Evolutionary conservation across 352 stramenopile genomes (phyloP), one percentile per base, ranked within the genome.

Genomic region (Globisporangium polare): DNA sequence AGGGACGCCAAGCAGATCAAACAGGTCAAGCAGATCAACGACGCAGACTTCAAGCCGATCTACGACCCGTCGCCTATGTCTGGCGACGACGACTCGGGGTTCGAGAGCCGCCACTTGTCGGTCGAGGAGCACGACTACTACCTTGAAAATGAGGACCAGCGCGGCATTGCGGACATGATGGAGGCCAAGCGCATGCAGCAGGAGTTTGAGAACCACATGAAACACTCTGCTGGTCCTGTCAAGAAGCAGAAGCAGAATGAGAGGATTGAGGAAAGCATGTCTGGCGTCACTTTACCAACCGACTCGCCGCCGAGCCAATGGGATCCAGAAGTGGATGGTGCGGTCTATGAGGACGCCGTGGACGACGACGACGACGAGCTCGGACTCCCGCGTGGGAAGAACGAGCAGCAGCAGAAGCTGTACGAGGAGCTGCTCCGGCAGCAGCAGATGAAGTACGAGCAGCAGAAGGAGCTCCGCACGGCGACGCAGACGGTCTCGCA

Each of bases 131-230:
- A 78, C 26, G 74, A 88, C 8, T 91, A 75, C 53, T 89, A 80
- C 53, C 39, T 75, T 29, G 53, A 72, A 17, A 80, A 86, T 26
- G 78, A 89, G 37, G 80, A 88, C 39, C 68, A 53, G 0, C 60
- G 65, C 17, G 79, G 66, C 9, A 60, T 87, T 3, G 72, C 76
- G 4, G 80, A 83, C 57, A 89, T 89, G 61, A 52, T 85, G 42
- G 83, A 85, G 24, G 80, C 80, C 17, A 85, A 88, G 55, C 77
- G 75, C 13, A 88, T 90, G 78, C 66, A 89, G 42, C 65, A 67
- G 6, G 78, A 87, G 64, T 89, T 89, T 63, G 72, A 91, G 43
- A 71, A 82, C 3, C 57, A 83, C 17, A 60, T 86, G 2, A 71
- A 76, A 22, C 65, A 61, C 2, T 69, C 60, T 42, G 6, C 39